Base-by-base conservation (phyloP, 192 early-diverging fungal species). In the Coemansia pectinata region DNA sequence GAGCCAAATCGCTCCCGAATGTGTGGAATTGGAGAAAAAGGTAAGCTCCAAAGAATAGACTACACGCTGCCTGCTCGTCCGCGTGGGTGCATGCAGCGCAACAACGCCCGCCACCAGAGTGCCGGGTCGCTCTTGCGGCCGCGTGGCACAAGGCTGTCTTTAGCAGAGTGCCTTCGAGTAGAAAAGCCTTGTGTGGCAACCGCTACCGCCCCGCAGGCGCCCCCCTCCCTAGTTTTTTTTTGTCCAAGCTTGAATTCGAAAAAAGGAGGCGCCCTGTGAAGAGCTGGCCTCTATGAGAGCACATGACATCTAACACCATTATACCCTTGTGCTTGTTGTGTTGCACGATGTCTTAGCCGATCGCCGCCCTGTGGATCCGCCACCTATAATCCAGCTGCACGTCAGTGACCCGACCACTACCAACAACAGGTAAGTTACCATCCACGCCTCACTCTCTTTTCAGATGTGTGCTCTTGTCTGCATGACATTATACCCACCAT, bases 11-110 rank as follows among this genome's bases (percentile, higher is more conserved):
- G 93, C 84, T 92, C 93, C 19, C 87, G 95, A 66, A 92, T 95
- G 87, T 96, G 95, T 75, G 93, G 95, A 64, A 93, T 94, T 75
- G 93, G 92, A 67, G 95, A 94, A 73, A 96, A 96, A 88, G 94
- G 93, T 92, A 88, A 73, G 84, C 59, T 10, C 29, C 36, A 52
- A 38, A 53, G 31, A 53, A 53, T 4, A 6, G 10, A 3, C 25
- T 9, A 53, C 50, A 8, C 25, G 7, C 9, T 52, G 64, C 14
- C 29, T 19, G 42, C 36, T 47, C 31, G 53, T 11, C 33, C 41
- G 38, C 21, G 40, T 12, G 21, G 23, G 38, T 42, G 61, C 34
- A 41, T 41, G 36, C 61, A 59, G 12, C 17, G 33, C 27, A 59
- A 31, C 57, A 59, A 15, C 57, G 57, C 31, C 31, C n/a, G 57